phyloP scores from a whole-genome alignment of 2,329 filamentous ascomycete species.

The Xylariaceae sp. region DNA sequence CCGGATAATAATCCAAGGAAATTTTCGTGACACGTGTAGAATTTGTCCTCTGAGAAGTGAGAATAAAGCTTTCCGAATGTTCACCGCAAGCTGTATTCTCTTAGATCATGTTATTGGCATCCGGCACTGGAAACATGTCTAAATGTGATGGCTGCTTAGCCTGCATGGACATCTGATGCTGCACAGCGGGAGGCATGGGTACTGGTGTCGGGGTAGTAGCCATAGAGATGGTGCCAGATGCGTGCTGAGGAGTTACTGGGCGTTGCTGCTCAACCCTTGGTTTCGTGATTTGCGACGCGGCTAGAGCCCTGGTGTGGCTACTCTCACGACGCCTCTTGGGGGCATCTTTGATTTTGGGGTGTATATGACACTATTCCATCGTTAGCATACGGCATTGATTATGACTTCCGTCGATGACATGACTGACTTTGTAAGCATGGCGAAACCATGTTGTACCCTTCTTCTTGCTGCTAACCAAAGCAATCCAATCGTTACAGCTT shows the following conservation, averaged over 20 bases:
- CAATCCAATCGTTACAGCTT: slow-evolving; percentile 81
- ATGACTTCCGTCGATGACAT: not conserved
- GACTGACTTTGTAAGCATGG: slow-evolving; percentile 79
- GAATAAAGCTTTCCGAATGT: slow-evolving; percentile 24
- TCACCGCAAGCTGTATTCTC: not conserved
- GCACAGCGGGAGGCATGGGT: slow-evolving; percentile 36
- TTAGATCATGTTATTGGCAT: slow-evolving; percentile 56
- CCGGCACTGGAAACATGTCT: slow-evolving; percentile 45
- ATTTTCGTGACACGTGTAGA: slow-evolving; percentile 37
- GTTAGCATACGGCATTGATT: slow-evolving; percentile 26
- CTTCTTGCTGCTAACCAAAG: slow-evolving; percentile 83
- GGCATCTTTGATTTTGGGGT: slow-evolving; percentile 73
- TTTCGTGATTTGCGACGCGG: slow-evolving; percentile 52
- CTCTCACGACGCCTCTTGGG: slow-evolving; percentile 71
- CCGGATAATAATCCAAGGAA: slow-evolving; percentile 33
- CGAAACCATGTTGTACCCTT: slow-evolving; percentile 93
- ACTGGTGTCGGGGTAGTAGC: slow-evolving; percentile 48
- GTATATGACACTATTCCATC: slow-evolving; percentile 66
- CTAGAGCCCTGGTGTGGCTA: slow-evolving; percentile 54
- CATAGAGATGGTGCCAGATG: slow-evolving; percentile 44
- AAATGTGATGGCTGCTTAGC: slow-evolving; percentile 38
- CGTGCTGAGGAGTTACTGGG: slow-evolving; percentile 52
- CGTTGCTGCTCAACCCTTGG: slow-evolving; percentile 53
- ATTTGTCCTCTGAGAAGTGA: slow-evolving; percentile 30
- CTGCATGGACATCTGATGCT: slow-evolving; percentile 35